Percentiles rank a stretch among this genome's conserved stretches.
These are phyloP conservation scores for Lipomyces spencermartinsiae DNA, from an alignment of 805 yeast species.

Conservation along the genomic window DNA sequence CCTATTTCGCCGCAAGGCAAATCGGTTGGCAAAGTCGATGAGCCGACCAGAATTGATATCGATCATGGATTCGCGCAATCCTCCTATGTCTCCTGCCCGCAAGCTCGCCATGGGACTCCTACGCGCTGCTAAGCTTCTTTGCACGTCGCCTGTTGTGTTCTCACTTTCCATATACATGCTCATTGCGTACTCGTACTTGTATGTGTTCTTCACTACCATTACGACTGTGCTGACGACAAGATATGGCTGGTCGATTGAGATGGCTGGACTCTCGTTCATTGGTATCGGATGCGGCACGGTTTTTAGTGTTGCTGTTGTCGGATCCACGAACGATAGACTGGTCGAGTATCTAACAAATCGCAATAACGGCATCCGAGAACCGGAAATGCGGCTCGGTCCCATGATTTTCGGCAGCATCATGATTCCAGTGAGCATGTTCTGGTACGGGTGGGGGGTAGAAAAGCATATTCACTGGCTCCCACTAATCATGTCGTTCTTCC, in stretches of 20 bases:
- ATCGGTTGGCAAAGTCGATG: slow-evolving; percentile 4
- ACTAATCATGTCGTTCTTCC: slow-evolving; percentile 25
- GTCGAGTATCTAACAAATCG: slow-evolving; percentile 27
- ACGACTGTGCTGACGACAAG: slow-evolving; percentile 59
- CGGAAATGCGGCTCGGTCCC: slow-evolving; percentile 59
- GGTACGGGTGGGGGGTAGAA: slow-evolving; percentile 44
- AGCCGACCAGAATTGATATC: slow-evolving; percentile 22
- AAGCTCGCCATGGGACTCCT: slow-evolving; percentile 16
- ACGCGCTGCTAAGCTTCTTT: slow-evolving; percentile 50
- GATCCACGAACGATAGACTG: slow-evolving; percentile 32
- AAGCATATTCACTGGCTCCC: slow-evolving; percentile 30
- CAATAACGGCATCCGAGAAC: slow-evolving; percentile 45
- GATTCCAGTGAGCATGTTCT: slow-evolving; percentile 56
- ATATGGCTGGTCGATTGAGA: slow-evolving; percentile 60
- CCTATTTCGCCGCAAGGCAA: slow-evolving; percentile 52
- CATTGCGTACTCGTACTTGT: slow-evolving; percentile 45
- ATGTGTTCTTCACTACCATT: slow-evolving; percentile 61
- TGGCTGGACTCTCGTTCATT: slow-evolving; percentile 65
- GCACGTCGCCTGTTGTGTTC: slow-evolving; percentile 29
- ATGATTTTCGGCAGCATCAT: slow-evolving; percentile 58
- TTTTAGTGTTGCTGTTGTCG: slow-evolving; percentile 58
- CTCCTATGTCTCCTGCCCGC: slow-evolving; percentile 46
- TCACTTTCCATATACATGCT: slow-evolving; percentile 32
- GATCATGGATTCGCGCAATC: slow-evolving; percentile 62
- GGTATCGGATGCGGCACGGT: slow-evolving; percentile 60